Percentiles rank a stretch among this genome's conserved stretches.
phyloP scores from a whole-genome alignment of 1,284 basidiomycete genomes.

The Trichosporon faecale region DNA sequence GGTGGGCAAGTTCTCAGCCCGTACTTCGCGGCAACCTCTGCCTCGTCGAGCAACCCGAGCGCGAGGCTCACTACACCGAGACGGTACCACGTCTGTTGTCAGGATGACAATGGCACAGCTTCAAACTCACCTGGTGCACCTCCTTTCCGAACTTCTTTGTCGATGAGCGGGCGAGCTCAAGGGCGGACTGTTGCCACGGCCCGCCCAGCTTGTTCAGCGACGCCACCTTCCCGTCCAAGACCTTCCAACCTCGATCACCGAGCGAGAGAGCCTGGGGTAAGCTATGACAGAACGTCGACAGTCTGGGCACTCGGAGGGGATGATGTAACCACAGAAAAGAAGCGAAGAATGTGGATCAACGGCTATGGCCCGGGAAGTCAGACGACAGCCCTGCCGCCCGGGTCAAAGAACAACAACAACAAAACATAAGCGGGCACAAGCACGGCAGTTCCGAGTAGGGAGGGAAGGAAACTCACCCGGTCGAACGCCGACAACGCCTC shows the following conservation, averaged over 20 bases:
- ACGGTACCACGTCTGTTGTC: constrained; percentile 35
- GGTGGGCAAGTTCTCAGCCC: neutral
- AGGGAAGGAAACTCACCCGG: constrained; percentile 20
- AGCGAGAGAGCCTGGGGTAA: constrained; percentile 32
- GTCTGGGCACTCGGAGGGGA: no score
- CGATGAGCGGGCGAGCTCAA: constrained; percentile 29
- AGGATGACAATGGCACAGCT: no score
- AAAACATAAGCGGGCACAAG: neutral
- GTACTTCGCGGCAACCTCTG: constrained; percentile 5
- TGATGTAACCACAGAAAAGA: no score
- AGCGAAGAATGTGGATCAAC: no score
- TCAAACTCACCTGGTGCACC: constrained; percentile 20
- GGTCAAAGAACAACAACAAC: neutral
- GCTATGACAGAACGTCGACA: neutral
- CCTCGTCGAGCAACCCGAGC: constrained; percentile 19
- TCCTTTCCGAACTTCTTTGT: constrained; percentile 30
- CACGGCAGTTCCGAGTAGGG: neutral
- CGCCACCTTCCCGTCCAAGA: constrained; percentile 34
- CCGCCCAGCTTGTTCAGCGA: constrained; percentile 29
- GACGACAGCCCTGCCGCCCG: no score
- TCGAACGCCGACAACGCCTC: constrained; percentile 30
- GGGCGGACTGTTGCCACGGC: constrained; percentile 27
- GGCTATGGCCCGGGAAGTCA: no score
- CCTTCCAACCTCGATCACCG: constrained; percentile 25
- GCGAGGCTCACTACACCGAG: constrained; percentile 28